A percentile compares a stretch with the other conserved stretches of the same genome.
phyloP scores from a whole-genome alignment of 805 yeast species.

The Kazachstania taianensis region DNA sequence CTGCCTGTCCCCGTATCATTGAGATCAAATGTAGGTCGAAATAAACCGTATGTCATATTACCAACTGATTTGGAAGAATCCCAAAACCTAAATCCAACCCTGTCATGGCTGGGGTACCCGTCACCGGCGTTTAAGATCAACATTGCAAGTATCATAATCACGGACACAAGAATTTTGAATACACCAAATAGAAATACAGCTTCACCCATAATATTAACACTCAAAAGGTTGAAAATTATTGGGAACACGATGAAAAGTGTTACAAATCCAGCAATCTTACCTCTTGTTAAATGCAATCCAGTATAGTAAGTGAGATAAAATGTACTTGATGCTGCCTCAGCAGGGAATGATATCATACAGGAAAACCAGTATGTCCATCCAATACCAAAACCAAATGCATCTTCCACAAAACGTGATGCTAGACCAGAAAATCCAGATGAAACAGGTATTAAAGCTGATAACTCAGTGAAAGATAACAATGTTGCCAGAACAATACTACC shows the following conservation, averaged over 20 bases:
- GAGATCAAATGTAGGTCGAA: slow-evolving; percentile 62
- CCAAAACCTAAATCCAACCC: slow-evolving; percentile 69
- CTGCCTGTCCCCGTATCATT: slow-evolving; percentile 50
- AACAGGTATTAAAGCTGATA: slow-evolving; percentile 52
- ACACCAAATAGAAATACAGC: slow-evolving; percentile 55
- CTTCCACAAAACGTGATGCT: slow-evolving; percentile 54
- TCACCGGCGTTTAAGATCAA: slow-evolving; percentile 49
- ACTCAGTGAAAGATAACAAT: slow-evolving; percentile 52
- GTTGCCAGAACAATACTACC: slow-evolving; percentile 58
- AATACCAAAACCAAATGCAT: slow-evolving; percentile 57
- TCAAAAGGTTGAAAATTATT: slow-evolving; percentile 46
- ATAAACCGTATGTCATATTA: slow-evolving; percentile 53
- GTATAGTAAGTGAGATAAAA: slow-evolving; percentile 56
- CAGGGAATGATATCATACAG: slow-evolving; percentile 47
- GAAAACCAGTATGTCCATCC: slow-evolving; percentile 56
- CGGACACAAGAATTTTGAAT: slow-evolving; percentile 43
- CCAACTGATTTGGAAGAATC: slow-evolving; percentile 33
- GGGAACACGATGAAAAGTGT: slow-evolving; percentile 43
- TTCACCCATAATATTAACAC: slow-evolving; percentile 67
- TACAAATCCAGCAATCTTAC: slow-evolving; percentile 54
- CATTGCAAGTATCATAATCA: slow-evolving; percentile 52
- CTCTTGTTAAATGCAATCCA: slow-evolving; percentile 39
- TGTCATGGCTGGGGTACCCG: slow-evolving; percentile 18
- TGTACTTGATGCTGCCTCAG: slow-evolving; percentile 56
- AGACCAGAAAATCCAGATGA: slow-evolving; percentile 55